Evolutionary conservation across 331 rosid species (phyloP).

Genomic region (Cydonia oblonga): DNA sequence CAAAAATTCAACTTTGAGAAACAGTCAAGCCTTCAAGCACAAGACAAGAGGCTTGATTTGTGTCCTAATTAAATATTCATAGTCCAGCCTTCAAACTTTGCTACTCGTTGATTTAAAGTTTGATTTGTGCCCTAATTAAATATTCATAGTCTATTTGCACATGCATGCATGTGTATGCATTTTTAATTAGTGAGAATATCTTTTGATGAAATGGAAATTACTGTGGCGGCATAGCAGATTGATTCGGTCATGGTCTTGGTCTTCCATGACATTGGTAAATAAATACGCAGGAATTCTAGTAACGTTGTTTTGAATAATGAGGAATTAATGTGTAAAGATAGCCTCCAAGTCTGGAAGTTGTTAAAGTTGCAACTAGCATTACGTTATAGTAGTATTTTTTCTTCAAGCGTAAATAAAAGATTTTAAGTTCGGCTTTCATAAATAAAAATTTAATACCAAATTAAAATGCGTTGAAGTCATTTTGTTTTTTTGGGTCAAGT

Average conservation of each 20-base stretch:
- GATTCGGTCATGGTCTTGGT: neutral
- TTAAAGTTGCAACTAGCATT: neutral
- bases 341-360: neutral
- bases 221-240: too few relatives aligned
- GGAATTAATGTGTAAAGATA: too few relatives aligned
- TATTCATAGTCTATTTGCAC: neutral
- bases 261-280: too few relatives aligned
- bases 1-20: neutral
- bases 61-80: neutral
- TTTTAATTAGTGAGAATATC: neutral
- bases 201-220: neutral
- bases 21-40: neutral
- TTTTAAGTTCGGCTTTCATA: rapidly evolving
- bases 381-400: rapidly evolving
- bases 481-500: too few relatives aligned
- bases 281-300: too few relatives aligned
- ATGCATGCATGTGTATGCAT: neutral
- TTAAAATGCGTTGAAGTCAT: too few relatives aligned
- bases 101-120: too few relatives aligned
- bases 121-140: too few relatives aligned
- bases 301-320: too few relatives aligned
- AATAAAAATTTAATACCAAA: too few relatives aligned
- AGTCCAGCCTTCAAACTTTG: neutral
- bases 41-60: neutral
- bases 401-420: too few relatives aligned